phyloP scores from a whole-genome alignment of 495 filamentous ascomycete genomes.

The Astrocystis sublimbata region DNA sequence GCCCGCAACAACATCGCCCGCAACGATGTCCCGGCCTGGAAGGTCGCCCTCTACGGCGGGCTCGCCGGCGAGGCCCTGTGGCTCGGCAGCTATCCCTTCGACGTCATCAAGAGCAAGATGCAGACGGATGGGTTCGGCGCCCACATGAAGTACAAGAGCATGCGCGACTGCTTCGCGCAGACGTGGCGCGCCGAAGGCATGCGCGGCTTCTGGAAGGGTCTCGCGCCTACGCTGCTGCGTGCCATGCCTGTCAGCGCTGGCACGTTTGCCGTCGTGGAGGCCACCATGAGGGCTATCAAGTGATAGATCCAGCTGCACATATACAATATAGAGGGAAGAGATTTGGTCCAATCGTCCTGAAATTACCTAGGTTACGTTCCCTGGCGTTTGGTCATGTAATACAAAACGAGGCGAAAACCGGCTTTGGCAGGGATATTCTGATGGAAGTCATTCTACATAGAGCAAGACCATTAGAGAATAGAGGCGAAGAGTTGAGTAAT shows the following conservation, averaged over 20 bases:
- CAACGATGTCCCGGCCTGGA: slow-evolving; percentile 74
- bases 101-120: slow-evolving; percentile 99
- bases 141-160: slow-evolving; percentile 68
- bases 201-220: slow-evolving; percentile 92
- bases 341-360: neutral
- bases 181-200: slow-evolving; percentile 75
- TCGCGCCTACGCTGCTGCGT: slow-evolving; percentile 89
- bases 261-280: slow-evolving; percentile 83
- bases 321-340: neutral
- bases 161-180: slow-evolving; percentile 89
- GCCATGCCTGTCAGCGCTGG: slow-evolving; percentile 98
- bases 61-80: slow-evolving; percentile 92
- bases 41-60: slow-evolving; percentile 90
- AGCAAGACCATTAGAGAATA: slow-evolving; percentile 6
- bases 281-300: slow-evolving; percentile 62
- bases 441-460: slow-evolving; percentile 19
- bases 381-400: slow-evolving; percentile 14
- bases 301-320: slow-evolving; percentile 18
- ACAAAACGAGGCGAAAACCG: neutral
- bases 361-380: slow-evolving; percentile 2
- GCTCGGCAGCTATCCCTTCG: slow-evolving; percentile 90
- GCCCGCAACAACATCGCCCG: slow-evolving; percentile 70
- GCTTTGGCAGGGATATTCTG: neutral
- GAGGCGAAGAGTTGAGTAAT: slow-evolving; percentile 9
- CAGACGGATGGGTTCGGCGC: slow-evolving; percentile 85